Base-by-base conservation (phyloP, 78 protist genomes). In the Dictyostelium capitatum region DNA sequence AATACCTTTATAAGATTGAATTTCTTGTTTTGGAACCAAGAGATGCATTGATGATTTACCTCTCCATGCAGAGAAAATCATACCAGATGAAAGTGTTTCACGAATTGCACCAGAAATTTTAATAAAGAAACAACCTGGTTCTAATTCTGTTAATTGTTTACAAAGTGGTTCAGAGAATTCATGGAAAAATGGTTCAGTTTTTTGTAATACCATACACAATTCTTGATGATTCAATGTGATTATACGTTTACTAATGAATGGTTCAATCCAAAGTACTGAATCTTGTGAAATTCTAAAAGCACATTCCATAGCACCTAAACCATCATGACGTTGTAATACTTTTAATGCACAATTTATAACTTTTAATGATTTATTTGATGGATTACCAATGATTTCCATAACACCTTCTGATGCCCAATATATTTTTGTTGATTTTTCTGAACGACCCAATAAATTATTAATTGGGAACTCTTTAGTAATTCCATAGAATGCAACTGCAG, bases 341-440 rank as follows among this genome's bases (percentile, higher is more conserved):
- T 83, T 83, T 14, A 92, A 25, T 57, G 91, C 95, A 20, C 89
- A 53, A 25, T 92, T 78, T 30, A 92, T 80, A n/a, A 92, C 67
- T 83, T 92, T 83, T 47, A 92, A n/a, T 15, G 56, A 25, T 53
- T 81, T 85, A 47, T 30, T 47, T 0, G n/a, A 47, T 28, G 64
- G 78, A 37, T 80, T 80, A 12, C 80, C 37, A 19, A 90, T 51
- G 75, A 94, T 82, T n/a, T 89, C 30, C 59, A 83, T 25, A 0
- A 94, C 57, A 32, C 70, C 23, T 19, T 78, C 51, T 12, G 92
- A 65, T 25, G 80, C 96, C 48, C 82, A 56, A 53, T 82, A 72
- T 19, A 94, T 15, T n/a, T 75, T 70, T 17, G 43, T 56, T 6
- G 72, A 53, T 19, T 89, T 80, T 9, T 94, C 81, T 5, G 84